A percentile compares a stretch with the other conserved stretches of the same genome.
These are phyloP conservation scores for Penicillium brasilianum DNA, from an alignment of 2,329 filamentous ascomycete species.

Conservation along the genomic window DNA sequence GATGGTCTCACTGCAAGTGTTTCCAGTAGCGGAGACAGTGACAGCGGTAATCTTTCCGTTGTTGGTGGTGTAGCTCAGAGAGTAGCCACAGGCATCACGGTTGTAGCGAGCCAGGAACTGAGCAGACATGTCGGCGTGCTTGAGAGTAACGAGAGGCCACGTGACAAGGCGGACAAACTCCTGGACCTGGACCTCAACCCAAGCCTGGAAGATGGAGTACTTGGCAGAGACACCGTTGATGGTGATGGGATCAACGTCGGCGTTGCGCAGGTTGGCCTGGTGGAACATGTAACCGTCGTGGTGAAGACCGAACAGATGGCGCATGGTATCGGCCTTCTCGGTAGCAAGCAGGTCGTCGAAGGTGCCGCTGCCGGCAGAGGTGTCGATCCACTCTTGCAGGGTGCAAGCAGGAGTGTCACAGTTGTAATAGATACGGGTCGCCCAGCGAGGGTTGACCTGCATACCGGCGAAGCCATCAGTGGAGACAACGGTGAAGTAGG, in stretches of 20 bases:
- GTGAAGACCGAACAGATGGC: conserved; percentile 62
- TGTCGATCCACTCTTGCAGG: conserved; percentile 64
- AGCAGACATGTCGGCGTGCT: conserved; percentile 60
- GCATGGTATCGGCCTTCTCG: conserved; percentile 59
- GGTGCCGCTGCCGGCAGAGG: conserved; percentile 59
- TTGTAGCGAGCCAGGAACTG: conserved; percentile 59
- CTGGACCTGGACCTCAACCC: conserved; percentile 60
- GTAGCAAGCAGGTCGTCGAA: conserved; percentile 59
- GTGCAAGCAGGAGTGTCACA: conserved; percentile 64
- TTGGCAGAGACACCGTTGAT: conserved; percentile 55
- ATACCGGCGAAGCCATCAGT: conserved; percentile 62
- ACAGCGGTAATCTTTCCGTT: conserved; percentile 56
- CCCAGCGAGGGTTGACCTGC: conserved; percentile 64
- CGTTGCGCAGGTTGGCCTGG: conserved; percentile 64
- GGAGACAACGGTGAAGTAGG: conserved; percentile 57
- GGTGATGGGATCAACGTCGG: conserved; percentile 53
- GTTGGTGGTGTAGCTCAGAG: conserved; percentile 53
- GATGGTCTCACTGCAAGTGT: conserved; percentile 58
- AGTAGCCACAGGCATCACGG: conserved; percentile 59
- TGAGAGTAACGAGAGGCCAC: conserved; percentile 62
- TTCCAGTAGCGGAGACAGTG: conserved; percentile 55
- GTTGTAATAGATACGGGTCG: conserved; percentile 69
- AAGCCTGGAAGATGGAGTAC: conserved; percentile 61
- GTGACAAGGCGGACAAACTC: conserved; percentile 60
- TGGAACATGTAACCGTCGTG: conserved; percentile 68